These are phyloP conservation scores for Saccharomyces jurei DNA, from an alignment of 805 yeast genomes.

Conservation along the genomic window DNA sequence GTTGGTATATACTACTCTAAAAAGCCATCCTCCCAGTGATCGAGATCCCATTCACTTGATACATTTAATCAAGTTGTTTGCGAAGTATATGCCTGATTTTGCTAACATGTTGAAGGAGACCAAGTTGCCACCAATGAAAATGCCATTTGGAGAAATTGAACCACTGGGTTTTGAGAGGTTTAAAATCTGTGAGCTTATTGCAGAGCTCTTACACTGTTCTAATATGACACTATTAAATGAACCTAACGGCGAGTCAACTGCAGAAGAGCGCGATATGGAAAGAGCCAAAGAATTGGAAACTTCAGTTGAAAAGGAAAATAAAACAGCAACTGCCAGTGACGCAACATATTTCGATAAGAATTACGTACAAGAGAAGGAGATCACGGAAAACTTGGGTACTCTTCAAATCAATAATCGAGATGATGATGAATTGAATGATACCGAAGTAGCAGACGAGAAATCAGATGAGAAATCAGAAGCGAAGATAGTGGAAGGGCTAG, in stretches of 20 bases:
- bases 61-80: constrained; percentile 67
- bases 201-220: constrained; percentile 92
- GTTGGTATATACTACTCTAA: constrained; percentile 70
- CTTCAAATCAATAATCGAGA: neutral
- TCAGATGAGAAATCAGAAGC: constrained; percentile 1
- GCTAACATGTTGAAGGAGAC: constrained; percentile 45
- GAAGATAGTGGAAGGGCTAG: neutral
- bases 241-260: constrained; percentile 56
- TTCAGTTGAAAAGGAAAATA: neutral
- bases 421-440: constrained; percentile 1
- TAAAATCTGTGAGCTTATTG: constrained; percentile 84
- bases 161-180: constrained; percentile 89
- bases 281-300: constrained; percentile 28
- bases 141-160: constrained; percentile 49
- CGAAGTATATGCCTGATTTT: constrained; percentile 64
- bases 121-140: constrained; percentile 27
- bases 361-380: neutral
- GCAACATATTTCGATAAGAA: neutral
- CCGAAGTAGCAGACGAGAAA: neutral
- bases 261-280: constrained; percentile 60
- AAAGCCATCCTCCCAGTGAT: constrained; percentile 84
- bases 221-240: constrained; percentile 89
- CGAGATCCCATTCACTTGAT: constrained; percentile 91
- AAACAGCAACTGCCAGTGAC: neutral
- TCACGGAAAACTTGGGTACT: neutral